These are phyloP conservation scores for Penicillium arizonense DNA, from an alignment of 495 filamentous ascomycete species.

Conservation along the genomic window DNA sequence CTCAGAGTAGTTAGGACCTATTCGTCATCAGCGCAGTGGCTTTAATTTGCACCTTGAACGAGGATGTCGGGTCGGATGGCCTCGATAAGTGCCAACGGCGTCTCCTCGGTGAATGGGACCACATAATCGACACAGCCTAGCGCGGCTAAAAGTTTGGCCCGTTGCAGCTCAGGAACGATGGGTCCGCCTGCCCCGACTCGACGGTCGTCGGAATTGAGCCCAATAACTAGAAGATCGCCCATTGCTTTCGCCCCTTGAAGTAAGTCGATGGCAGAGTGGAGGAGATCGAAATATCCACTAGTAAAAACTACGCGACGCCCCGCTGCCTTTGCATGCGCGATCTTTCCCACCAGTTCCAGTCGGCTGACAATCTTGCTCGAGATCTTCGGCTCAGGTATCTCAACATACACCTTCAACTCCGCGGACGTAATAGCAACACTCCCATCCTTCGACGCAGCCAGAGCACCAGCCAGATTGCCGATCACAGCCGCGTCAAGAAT, in stretches of 20 bases:
- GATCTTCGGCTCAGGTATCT: background rate
- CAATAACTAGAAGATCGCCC: background rate
- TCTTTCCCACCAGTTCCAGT: background rate
- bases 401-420: background rate
- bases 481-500: background rate
- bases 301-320: background rate
- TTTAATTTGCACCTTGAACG: background rate
- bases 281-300: background rate
- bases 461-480: background rate
- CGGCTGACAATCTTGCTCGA: background rate
- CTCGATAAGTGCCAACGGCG: background rate
- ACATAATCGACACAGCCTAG: background rate
- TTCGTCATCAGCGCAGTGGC: background rate
- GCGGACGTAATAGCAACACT: too few species aligned
- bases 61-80: background rate
- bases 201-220: background rate
- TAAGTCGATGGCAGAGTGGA: background rate
- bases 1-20: too few species aligned
- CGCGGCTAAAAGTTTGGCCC: background rate
- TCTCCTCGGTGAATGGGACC: background rate
- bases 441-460: background rate
- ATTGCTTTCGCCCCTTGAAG: background rate
- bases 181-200: background rate
- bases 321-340: background rate
- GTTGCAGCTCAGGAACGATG: background rate